A percentile compares a stretch with the other conserved stretches of the same genome.
Conservation (phyloP, 2,329 filamentous ascomycete species). For the Colletotrichum camelliae region DNA sequence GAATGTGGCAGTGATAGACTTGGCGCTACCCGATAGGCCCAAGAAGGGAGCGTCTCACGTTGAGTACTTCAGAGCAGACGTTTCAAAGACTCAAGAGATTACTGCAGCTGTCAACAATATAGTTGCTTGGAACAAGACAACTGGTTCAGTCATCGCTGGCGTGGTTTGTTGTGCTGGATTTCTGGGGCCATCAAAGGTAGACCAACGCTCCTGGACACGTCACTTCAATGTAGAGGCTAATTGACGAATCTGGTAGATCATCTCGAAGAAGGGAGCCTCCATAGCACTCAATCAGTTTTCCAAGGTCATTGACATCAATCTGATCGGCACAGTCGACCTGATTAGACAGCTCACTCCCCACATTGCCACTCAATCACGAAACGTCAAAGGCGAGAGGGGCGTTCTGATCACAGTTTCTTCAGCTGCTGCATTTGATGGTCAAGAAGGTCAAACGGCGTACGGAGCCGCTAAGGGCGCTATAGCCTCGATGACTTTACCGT, state of each 20-base stretch:
- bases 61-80: rapidly evolving
- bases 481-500: neutral
- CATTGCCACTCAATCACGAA: neutral
- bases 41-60: rapidly evolving
- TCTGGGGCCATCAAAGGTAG: neutral
- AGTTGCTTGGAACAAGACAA: neutral
- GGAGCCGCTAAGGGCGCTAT: neutral
- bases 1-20: neutral
- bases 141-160: neutral
- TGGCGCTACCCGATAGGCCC: neutral
- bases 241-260: neutral
- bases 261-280: neutral
- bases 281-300: neutral
- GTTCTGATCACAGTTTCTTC: neutral
- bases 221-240: neutral
- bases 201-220: neutral
- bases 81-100: neutral
- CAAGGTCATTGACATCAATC: neutral
- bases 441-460: neutral
- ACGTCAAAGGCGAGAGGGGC: neutral
- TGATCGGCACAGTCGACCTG: neutral
- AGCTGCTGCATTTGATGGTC: neutral
- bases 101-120: neutral
- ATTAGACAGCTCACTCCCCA: neutral
- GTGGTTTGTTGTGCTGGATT: neutral